A percentile compares a stretch with the other conserved stretches of the same genome.
Conservation (phyloP, 2,329 filamentous ascomycete species). For the Ophiognomonia clavigignenti-juglandacearum region DNA sequence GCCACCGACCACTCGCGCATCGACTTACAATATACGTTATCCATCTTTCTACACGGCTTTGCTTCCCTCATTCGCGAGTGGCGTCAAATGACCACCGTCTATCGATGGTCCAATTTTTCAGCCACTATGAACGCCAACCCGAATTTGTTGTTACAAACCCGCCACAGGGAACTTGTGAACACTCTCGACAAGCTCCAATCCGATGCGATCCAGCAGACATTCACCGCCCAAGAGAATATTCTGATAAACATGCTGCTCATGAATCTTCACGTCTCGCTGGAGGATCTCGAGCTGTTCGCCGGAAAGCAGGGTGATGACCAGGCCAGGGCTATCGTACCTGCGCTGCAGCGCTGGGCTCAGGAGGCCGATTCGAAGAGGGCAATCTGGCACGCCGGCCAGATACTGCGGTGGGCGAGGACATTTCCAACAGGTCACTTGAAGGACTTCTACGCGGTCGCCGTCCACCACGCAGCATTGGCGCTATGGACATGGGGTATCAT, state of each 20-base stretch:
- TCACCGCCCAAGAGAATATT: slow-evolving; percentile 40
- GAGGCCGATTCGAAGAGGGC: slow-evolving; percentile 53
- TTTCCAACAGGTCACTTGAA: slow-evolving; percentile 51
- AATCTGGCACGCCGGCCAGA: slow-evolving; percentile 64
- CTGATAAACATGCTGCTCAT: slow-evolving; percentile 54
- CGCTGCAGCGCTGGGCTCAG: slow-evolving; percentile 54
- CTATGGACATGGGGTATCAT: slow-evolving; percentile 67
- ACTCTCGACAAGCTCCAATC: slow-evolving; percentile 45
- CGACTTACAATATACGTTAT: slow-evolving; percentile 51
- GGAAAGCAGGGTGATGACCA: slow-evolving; percentile 65
- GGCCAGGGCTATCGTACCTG: slow-evolving; percentile 53
- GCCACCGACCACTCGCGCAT: slow-evolving; percentile 43
- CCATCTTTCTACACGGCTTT: slow-evolving; percentile 60
- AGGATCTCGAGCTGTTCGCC: slow-evolving; percentile 63
- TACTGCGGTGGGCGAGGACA: slow-evolving; percentile 53
- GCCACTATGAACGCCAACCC: slow-evolving; percentile 33
- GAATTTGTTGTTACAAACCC: slow-evolving; percentile 39
- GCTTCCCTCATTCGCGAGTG: slow-evolving; percentile 65
- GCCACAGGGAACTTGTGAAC: slow-evolving; percentile 59
- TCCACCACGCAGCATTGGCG: slow-evolving; percentile 64
- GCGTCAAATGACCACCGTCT: slow-evolving; percentile 50
- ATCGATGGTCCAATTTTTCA: slow-evolving; percentile 42
- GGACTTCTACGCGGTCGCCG: slow-evolving; percentile 63
- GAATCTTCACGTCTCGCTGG: slow-evolving; percentile 59
- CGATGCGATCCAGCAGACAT: slow-evolving; percentile 33